Evolutionary conservation across 495 filamentous ascomycete genomes (phyloP), one percentile per base, ranked within the genome.

Genomic region (Bacidia gigantensis): DNA sequence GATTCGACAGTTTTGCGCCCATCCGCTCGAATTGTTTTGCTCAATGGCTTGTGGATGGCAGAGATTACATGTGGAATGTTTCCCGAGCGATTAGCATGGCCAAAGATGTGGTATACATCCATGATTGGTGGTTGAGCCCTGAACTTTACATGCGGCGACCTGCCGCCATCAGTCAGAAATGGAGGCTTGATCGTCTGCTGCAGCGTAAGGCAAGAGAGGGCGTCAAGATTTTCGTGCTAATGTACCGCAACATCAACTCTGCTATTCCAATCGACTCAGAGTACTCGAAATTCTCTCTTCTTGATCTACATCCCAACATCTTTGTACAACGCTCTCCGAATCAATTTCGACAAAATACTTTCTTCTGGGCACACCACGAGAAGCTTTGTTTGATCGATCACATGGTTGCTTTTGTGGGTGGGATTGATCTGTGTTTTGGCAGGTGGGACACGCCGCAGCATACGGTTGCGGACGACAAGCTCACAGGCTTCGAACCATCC

Each of bases 1-100:
- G 92, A 11, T 97, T 96, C 61, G 82, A 81, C 51, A 95, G 89
- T 61, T 99, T 93, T 69, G 93, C 92, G 0, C 92, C 92, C 2
- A 84, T 97, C 9, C 77, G 92, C 49, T 81, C 78, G 22, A 79
- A 80, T 43, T 88, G 92, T 25, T 89, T 89, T 69, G 92, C 90
- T 2, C 89, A 95, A 62, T 97, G 90, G 92, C 73, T 99, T 3
- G 92, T 99, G 2, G 92, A 99, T 66, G 92, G 86, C 12, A 78
- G 92, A 46, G 92, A 99, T 61, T 90, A 97, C 67, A 97, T 97
- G 90, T 99, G 92, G 92, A 89, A 95, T 59, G 89, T 97, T 5
- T 95, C 88, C 3, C 79, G 92, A 48, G 92, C 92, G 1, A 96
- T 99, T 65, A 95, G 84, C 64, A 95, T 95, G 80, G 92, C 92